These are phyloP conservation scores for Cyathus olla DNA, from an alignment of 1,284 basidiomycete species.

Conservation along the genomic window DNA sequence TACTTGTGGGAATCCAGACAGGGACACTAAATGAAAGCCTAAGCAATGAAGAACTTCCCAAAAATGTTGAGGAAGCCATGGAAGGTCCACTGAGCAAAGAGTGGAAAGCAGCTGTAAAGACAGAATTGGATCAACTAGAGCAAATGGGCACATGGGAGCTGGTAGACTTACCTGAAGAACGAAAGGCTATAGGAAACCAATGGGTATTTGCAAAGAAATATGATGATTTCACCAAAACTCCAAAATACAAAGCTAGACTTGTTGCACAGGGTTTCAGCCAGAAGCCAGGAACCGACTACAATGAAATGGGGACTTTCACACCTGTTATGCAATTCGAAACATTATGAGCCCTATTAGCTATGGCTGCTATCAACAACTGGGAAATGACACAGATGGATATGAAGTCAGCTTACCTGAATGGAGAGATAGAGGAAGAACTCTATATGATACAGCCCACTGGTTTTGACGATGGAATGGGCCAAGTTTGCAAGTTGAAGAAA, in stretches of 20 bases:
- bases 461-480: conserved; percentile 19
- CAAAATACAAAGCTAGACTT: conserved; percentile 28
- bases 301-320: conserved; percentile 41
- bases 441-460: conserved; percentile 27
- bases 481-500: conserved; percentile 22
- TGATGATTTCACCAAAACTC: conserved; percentile 14
- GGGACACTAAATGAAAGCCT: background rate
- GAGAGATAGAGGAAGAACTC: no score
- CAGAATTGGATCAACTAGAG: conserved; percentile 21
- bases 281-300: conserved; percentile 37
- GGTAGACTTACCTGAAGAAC: conserved; percentile 18
- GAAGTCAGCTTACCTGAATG: no score
- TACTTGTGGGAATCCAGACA: no score
- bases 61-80: conserved; percentile 9
- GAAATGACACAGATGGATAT: no score
- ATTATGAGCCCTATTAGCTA: conserved; percentile 37
- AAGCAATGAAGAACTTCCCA: background rate
- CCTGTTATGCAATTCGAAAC: conserved; percentile 43
- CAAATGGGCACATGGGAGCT: conserved; percentile 26
- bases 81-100: background rate
- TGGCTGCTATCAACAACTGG: conserved; percentile 32
- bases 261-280: conserved; percentile 31
- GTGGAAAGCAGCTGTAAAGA: conserved; percentile 29
- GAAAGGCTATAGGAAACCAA: conserved; percentile 19
- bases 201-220: conserved; percentile 31